Base-by-base conservation (phyloP, 768 basidiomycete species). In the Lentinula lateritia region DNA sequence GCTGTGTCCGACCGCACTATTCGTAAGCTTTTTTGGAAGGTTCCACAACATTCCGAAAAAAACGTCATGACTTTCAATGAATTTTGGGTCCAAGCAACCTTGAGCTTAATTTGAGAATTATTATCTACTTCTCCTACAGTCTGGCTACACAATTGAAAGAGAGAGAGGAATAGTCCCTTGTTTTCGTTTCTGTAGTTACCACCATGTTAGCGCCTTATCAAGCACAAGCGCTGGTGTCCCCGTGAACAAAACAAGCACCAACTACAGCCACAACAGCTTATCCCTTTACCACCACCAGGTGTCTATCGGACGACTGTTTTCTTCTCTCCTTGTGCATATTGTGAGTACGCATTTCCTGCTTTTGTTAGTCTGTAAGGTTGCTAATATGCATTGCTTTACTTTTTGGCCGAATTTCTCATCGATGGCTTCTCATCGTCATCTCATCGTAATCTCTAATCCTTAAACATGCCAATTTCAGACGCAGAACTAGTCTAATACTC, bases 231-330 rank as follows among this genome's bases (percentile, higher is more conserved):
- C n/a, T 50, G 46, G 10, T 50, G 15, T 32, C 46, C 28, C n/a
- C 34, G 58, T 50, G 39, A 45, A 36, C 39, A 63, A 43, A 43
- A 50, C 36, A 63, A 55, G 13, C 28, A 1, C 46, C 50, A 43
- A 78, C 76, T 74, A 67, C 69, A 63, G 62, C 62, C 65, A 58
- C 70, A 72, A 74, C 62, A 45, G 72, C 78, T 82, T 80, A 71
- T 74, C 76, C 80, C 76, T 72, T 73, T 28, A 58, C 62, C 48
- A 55, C 55, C 50, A 62, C 62, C 57, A 46, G 23, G 46, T 45
- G 32, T 52, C 35, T 35, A 39, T 52, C 50, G 28, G 50, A 52
- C 62, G 50, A 59, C 69, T 74, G 64, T 71, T 64, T 34, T 56
- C 28, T 52, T 60, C 64, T 61, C 63, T 65, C 55, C 58, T 71